Evolutionary conservation across 2,329 filamentous ascomycete species (phyloP).

Genomic region (Samsoniella hepiali): DNA sequence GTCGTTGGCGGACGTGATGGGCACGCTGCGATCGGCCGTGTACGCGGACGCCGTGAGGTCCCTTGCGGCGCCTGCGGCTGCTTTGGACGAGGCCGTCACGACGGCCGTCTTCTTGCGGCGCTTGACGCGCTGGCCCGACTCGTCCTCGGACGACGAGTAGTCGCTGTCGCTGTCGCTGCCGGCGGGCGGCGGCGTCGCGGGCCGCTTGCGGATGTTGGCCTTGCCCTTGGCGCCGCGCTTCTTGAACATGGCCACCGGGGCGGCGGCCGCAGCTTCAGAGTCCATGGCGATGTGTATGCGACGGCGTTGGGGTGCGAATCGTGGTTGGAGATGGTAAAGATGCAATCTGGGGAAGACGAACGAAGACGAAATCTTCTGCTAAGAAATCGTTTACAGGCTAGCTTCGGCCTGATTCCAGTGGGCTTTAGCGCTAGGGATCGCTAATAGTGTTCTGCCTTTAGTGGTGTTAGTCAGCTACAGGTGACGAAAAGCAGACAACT

Average conservation of each 20-base stretch:
- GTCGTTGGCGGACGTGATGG: constrained; percentile 70
- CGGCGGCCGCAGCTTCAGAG: constrained; percentile 30
- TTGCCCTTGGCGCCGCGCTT: constrained; percentile 77
- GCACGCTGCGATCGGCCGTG: constrained; percentile 58
- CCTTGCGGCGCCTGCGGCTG: constrained; percentile 28
- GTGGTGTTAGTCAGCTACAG: no score
- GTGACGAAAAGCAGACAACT: no score
- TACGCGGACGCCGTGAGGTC: constrained; percentile 53
- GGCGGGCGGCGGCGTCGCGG: constrained; percentile 71
- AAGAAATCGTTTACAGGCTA: background rate
- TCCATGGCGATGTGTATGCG: constrained; percentile 18
- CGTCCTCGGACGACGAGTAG: constrained; percentile 73
- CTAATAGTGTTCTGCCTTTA: background rate
- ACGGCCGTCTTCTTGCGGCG: constrained; percentile 66
- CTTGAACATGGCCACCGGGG: constrained; percentile 72
- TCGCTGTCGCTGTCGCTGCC: constrained; percentile 58
- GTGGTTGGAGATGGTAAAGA: background rate
- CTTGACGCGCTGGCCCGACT: constrained; percentile 74
- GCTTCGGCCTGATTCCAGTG: background rate
- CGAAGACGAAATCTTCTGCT: background rate
- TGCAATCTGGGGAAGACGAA: background rate
- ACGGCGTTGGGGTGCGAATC: background rate
- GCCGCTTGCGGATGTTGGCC: constrained; percentile 74
- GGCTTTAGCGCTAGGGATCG: background rate
- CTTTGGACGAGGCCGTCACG: constrained; percentile 62